Evolutionary conservation across 1,284 basidiomycete species (phyloP), one percentile per base, ranked within the genome.

Genomic region (Naganishia sp.): DNA sequence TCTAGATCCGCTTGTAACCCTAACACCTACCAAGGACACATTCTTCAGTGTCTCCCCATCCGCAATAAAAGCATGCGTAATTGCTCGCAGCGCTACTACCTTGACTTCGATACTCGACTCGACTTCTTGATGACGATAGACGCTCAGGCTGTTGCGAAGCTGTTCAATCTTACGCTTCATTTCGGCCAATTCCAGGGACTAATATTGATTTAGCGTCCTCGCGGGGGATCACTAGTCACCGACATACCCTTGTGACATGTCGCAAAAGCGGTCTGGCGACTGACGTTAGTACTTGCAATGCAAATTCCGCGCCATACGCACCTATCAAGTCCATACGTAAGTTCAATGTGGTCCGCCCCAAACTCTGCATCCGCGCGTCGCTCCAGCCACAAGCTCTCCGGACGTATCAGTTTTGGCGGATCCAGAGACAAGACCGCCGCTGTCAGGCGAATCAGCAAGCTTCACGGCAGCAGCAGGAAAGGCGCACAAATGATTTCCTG

Each of bases 401-500:
- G 42, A 15, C 45, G 56, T n/a, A 58, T 21, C 18, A 58, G 31
- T 31, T 47, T 58, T 21, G 56, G 31, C 13, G 43, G 56, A 11
- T 58, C 56, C 18, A 58, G 56, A 42, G 56, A 58, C 43, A 58
- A 28, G 9, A 58, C 43, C 28, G 56, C 43, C 31, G 56, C 56
- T 58, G 54, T n/a, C 6, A 23, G 23, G 17, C 45, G 7, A 46
- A n/a, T 46, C 7, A 46, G 18, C 18, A 18, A n/a, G 23, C 18
- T 15, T n/a, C 18, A n/a, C 17, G 45, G 7, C 18, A 46, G 7
- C 45, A 23, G 11, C 7, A 46, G 23, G 18, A 50, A 11, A 50
- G 21, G 62, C 71, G 35, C 46, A 71, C 71, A 69, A 11, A 71
- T 67, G 10, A 72, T 55, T 50, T 73, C 72, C 6, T 69, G 63